Percentiles rank a stretch among this genome's conserved stretches.
These are phyloP conservation scores for Boletus rubroflammeus DNA, from an alignment of 768 basidiomycete species.

Conservation along the genomic window DNA sequence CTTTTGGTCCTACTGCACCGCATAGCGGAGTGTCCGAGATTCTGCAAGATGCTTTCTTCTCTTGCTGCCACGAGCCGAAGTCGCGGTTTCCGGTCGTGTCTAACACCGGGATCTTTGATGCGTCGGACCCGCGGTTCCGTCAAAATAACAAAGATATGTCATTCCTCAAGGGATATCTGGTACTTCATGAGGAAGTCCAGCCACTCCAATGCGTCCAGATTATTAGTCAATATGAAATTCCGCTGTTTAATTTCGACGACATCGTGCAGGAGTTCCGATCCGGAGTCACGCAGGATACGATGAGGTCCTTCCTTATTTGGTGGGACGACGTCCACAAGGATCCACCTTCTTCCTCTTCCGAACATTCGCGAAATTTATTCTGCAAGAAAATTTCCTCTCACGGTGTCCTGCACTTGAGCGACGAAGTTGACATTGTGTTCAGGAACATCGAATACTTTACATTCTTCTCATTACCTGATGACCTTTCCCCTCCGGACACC, in stretches of 20 bases:
- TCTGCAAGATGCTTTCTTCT: constrained; percentile 12
- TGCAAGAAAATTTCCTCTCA: constrained; percentile 48
- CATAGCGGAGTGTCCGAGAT: constrained; percentile 29
- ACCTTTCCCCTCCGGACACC: too few relatives aligned
- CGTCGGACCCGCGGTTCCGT: constrained; percentile 2
- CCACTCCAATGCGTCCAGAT: neutral
- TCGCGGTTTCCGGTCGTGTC: constrained; percentile 12
- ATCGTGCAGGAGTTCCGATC: constrained; percentile 6
- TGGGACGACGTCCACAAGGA: neutral
- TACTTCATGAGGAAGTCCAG: constrained; percentile 7
- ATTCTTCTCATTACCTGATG: neutral
- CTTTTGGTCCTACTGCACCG: constrained; percentile 36
- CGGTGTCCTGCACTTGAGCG: neutral
- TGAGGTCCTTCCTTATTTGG: constrained; percentile 8
- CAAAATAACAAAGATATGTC: neutral
- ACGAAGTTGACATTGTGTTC: constrained; percentile 35
- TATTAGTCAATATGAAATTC: neutral
- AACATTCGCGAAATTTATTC: neutral
- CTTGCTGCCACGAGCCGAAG: neutral
- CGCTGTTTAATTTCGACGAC: neutral
- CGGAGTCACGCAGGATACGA: neutral
- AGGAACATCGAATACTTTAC: constrained; percentile 43
- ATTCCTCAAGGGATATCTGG: constrained; percentile 3
- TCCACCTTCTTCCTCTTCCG: neutral
- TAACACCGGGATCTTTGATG: neutral